These are phyloP conservation scores for Pholiota molesta DNA, from an alignment of 768 basidiomycete genomes.

Conservation along the genomic window DNA sequence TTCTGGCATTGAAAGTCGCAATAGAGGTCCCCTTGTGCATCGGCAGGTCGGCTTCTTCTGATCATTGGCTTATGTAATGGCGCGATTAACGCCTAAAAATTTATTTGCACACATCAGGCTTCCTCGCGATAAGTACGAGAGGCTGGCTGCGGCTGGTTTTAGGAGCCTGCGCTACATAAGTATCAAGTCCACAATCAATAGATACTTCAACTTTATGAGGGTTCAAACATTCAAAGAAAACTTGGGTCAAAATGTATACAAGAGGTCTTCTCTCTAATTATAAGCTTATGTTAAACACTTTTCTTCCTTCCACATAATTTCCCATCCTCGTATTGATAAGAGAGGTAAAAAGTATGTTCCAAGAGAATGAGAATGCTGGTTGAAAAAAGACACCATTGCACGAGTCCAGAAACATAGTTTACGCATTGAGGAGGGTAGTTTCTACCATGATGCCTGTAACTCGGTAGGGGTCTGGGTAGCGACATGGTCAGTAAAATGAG, in stretches of 20 bases:
- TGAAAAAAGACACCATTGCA: conserved; percentile 2
- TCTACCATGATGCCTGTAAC: conserved; percentile 90
- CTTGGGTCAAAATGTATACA: conserved; percentile 10
- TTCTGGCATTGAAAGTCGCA: conserved; percentile 41
- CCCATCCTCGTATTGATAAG: conserved; percentile 8
- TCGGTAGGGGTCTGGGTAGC: conserved; percentile 81
- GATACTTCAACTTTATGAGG: no score
- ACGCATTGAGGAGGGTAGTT: conserved; percentile 77
- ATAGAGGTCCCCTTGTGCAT: not conserved
- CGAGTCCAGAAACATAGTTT: conserved; percentile 23
- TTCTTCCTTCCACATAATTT: conserved; percentile 12
- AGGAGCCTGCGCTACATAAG: no score
- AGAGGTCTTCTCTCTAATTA: conserved; percentile 22
- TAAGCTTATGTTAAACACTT: conserved; percentile 20
- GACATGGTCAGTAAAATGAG: conserved; percentile 10
- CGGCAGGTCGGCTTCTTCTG: not conserved
- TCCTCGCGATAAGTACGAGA: no score
- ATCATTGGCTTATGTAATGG: not conserved
- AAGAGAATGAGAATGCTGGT: conserved; percentile 17
- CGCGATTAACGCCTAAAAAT: not conserved
- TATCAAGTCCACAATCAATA: not conserved
- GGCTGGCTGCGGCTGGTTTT: no score
- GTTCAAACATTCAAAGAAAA: conserved; percentile 8
- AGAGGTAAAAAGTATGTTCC: conserved; percentile 18
- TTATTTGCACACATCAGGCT: no score